phyloP scores from a whole-genome alignment of 371 early-diverging fungal genomes.

The Umbelopsis sp. region DNA sequence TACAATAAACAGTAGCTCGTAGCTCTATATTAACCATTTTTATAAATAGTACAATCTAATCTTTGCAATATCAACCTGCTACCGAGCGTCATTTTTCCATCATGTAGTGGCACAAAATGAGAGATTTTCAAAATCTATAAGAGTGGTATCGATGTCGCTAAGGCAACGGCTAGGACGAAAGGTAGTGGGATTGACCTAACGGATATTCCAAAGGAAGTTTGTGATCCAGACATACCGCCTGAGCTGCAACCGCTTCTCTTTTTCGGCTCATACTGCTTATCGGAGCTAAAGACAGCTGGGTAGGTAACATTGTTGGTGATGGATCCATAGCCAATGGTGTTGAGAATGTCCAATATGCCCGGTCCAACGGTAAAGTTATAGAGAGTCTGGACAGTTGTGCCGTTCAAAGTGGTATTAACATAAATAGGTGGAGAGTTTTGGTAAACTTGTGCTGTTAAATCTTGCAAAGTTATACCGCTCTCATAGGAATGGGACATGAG shows the following conservation, averaged over 20 bases:
- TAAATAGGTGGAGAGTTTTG: slow-evolving; percentile 25
- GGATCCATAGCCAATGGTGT: slow-evolving; percentile 42
- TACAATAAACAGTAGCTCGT: slow-evolving; percentile 14
- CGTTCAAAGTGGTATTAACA: slow-evolving; percentile 30
- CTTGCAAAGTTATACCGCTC: slow-evolving; percentile 33
- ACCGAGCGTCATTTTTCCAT: no score
- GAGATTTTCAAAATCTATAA: not conserved
- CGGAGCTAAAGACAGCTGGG: slow-evolving; percentile 12
- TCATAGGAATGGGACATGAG: slow-evolving; percentile 39
- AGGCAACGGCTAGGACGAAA: no score
- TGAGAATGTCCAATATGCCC: slow-evolving; percentile 46
- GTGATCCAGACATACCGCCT: not conserved
- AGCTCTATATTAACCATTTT: slow-evolving; percentile 9
- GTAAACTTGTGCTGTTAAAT: slow-evolving; percentile 31
- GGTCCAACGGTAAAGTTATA: slow-evolving; percentile 52
- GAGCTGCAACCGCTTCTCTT: slow-evolving; percentile 3
- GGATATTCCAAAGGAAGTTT: not conserved
- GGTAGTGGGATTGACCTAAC: not conserved
- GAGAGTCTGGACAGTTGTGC: slow-evolving; percentile 19
- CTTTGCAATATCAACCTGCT: not conserved
- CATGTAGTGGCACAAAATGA: not conserved
- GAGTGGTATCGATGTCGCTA: no score
- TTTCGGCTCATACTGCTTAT: slow-evolving; percentile 5
- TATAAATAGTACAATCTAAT: not conserved
- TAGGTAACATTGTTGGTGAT: slow-evolving; percentile 9